Base-by-base conservation (phyloP, 2,329 filamentous ascomycete species). In the Shiraia sp. region DNA sequence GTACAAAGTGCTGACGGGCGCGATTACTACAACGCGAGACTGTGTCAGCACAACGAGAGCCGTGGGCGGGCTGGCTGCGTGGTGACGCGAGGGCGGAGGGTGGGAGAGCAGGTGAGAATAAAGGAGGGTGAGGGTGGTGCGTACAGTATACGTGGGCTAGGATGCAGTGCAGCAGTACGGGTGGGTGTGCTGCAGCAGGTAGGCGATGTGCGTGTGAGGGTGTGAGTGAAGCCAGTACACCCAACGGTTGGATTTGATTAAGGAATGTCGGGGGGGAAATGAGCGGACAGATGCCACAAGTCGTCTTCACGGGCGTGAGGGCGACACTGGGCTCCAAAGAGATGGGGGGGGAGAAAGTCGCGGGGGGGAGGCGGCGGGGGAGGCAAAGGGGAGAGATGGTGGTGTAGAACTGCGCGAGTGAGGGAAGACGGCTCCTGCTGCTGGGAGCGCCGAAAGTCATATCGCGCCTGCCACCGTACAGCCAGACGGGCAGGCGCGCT, bases 271-370 rank as follows among this genome's bases (percentile, higher is more conserved):
- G 46, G 49, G 42, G 49, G 33, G 34, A 61, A 69, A 68, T 49
- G 65, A 69, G 55, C 58, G 65, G 63, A 67, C 65, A 64, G 64
- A 59, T 58, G 57, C 61, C 62, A 51, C 56, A 59, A 51, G 63
- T 52, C 63, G 52, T 47, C 45, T 53, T 48, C 43, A 43, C 39
- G 40, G 47, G 49, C 34, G 49, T 57, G 59, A 63, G 57, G 53
- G 53, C 63, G 63, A 66, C 57, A 53, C 59, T 59, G 59, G 61
- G 57, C 53, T 65, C 57, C 61, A 61, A 50, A 46, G 49, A 42
- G 47, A 40, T 33, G 45, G 47, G 42, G 36, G 42, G 47, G 48
- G 51, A 40, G 47, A 43, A n/a, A n/a, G n/a, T n/a, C n/a, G n/a
- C 43, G 48, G 48, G 46, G 45, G 45, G 43, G 55, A 46, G 47